Base-by-base conservation (phyloP, 305 asterid genomes). In the Striga hermonthica region DNA sequence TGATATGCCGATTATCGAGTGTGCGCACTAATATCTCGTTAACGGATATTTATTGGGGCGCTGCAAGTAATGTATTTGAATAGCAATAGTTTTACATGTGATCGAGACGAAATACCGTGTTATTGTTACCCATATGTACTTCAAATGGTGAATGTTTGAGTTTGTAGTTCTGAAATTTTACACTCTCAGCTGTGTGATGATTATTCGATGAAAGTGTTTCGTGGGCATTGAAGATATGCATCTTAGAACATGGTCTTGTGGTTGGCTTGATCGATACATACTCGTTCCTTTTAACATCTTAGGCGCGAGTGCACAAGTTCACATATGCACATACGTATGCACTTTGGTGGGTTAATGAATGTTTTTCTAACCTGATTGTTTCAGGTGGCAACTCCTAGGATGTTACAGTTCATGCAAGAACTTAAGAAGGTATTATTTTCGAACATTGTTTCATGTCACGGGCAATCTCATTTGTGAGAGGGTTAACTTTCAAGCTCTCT, bases 371-470 rank as follows among this genome's bases (percentile, higher is more conserved):
- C 22, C 15, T 9, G 31, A 74, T 66, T 64, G 56, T 3, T 71
- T 62, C 83, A 90, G 97, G 95, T 0, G 65, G 86, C 69, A 52
- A 88, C 99, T 58, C 64, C 92, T 53, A 73, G 74, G 79, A 90
- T 88, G 92, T 62, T 90, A 67, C 78, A 83, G 70, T 93, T 93
- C 76, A 83, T 93, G 90, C 79, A 75, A 78, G 79, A 88, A 34
- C 84, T 90, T 15, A 75, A 84, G 58, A 93, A 90, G 95, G 97
- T 12, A 47, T 45, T n/a, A 22, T 22, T 22, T 22, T 22, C 31
- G 31, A 0, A 22, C 31, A 22, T 22, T 22, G 2, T 22, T 22
- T 22, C 1, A 22, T 22, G 1, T 22, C 31, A 22, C 31, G 31
- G 31, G 31, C 31, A 22, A 22, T 22, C 31, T 22, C 31, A 22